These are phyloP conservation scores for Globisporangium camurandrum DNA, from an alignment of 352 stramenopile species.

Conservation along the genomic window DNA sequence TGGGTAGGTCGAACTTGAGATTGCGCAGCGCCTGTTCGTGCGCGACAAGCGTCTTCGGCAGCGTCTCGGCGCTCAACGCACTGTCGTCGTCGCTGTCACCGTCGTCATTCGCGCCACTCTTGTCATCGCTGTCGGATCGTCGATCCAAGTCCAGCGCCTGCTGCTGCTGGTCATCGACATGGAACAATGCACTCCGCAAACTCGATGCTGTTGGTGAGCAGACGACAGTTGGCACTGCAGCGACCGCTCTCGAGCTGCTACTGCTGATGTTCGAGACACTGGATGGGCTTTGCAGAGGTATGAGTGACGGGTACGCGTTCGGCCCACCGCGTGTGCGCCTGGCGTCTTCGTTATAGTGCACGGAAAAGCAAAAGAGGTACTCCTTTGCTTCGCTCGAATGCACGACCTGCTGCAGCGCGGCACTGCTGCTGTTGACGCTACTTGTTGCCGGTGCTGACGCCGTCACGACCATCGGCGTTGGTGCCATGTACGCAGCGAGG, in stretches of 20 bases:
- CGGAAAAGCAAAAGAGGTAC: constrained; percentile 45
- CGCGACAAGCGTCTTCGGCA: constrained; percentile 13
- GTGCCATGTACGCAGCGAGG: constrained; percentile 31
- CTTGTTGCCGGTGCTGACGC: no score
- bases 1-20: constrained; percentile 46
- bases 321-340: not conserved
- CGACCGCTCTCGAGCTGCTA: not conserved
- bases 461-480: no score
- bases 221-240: not conserved
- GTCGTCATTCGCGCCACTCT: not conserved
- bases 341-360: constrained; percentile 22
- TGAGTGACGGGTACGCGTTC: constrained; percentile 1
- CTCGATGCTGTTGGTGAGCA: constrained; percentile 12
- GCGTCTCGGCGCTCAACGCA: not conserved
- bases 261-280: constrained; percentile 5
- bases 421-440: not conserved
- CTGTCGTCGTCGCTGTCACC: not conserved
- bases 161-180: not conserved
- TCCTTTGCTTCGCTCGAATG: constrained; percentile 23
- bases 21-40: constrained; percentile 22
- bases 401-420: not conserved
- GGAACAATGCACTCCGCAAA: constrained; percentile 2
- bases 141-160: not conserved
- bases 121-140: not conserved
- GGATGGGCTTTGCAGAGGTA: not conserved